Conservation (phyloP, 176 grass and related monocot species). For the Zea luxurians region DNA sequence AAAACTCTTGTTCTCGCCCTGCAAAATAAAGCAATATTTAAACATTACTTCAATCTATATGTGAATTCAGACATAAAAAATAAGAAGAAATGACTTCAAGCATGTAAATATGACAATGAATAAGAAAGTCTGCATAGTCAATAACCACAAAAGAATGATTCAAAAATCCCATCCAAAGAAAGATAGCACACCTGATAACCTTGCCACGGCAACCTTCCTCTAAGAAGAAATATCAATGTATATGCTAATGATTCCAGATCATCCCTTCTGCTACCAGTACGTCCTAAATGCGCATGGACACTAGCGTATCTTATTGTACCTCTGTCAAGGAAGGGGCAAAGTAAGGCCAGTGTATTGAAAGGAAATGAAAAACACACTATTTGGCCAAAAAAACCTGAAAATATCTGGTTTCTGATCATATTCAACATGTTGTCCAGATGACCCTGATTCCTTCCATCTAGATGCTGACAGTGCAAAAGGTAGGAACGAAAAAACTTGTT, state of each 20-base stretch:
- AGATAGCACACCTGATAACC: slow-evolving; percentile 76
- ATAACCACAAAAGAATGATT: slow-evolving; percentile 8
- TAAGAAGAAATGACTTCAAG: slow-evolving; percentile 6
- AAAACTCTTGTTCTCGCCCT: slow-evolving; percentile 99
- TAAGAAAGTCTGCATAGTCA: slow-evolving; percentile 22
- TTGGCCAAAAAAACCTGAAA: slow-evolving; percentile 68
- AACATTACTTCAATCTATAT: slow-evolving; percentile 11
- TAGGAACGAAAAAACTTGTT: slow-evolving; percentile 20
- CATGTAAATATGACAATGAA: slow-evolving; percentile 6
- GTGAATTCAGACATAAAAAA: slow-evolving; percentile 23
- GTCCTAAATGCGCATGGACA: slow-evolving; percentile 96
- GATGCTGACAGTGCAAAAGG: slow-evolving; percentile 62
- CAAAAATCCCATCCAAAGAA: slow-evolving; percentile 23
- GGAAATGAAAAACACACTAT: slow-evolving; percentile 26
- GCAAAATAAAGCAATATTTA: slow-evolving; percentile 46
- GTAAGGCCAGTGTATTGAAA: slow-evolving; percentile 10
- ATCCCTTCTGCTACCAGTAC: slow-evolving; percentile 97
- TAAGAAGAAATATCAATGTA: slow-evolving; percentile 92
- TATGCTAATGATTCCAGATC: slow-evolving; percentile 94
- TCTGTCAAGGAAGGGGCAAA: slow-evolving; percentile 46
- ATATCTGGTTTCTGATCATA: slow-evolving; percentile 97
- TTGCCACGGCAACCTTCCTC: slow-evolving; percentile 98
- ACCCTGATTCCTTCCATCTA: slow-evolving; percentile 81
- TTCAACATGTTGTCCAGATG: slow-evolving; percentile 87
- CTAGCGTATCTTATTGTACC: slow-evolving; percentile 99